phyloP scores from a whole-genome alignment of 108 stramenopile genomes.

The Nitzschia sp. region DNA sequence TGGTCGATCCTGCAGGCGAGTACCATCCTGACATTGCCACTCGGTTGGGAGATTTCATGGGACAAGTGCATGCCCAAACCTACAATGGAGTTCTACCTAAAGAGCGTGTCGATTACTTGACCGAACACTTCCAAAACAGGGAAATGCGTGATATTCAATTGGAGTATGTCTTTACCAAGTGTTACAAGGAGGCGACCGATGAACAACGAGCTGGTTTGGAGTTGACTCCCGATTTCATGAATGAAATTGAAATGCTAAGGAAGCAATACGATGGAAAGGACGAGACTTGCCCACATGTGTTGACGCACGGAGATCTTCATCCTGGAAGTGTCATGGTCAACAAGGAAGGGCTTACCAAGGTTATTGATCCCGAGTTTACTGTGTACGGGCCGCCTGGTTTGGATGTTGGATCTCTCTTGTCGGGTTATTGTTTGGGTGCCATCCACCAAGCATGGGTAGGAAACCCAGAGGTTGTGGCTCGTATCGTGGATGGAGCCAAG shows the following conservation, averaged over 20 bases:
- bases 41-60: slow-evolving; percentile 76
- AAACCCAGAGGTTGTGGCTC: slow-evolving; percentile 38
- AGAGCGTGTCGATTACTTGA: slow-evolving; percentile 48
- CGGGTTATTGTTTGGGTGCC: slow-evolving; percentile 69
- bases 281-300: slow-evolving; percentile 37
- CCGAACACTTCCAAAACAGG: slow-evolving; percentile 67
- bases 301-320: slow-evolving; percentile 83
- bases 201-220: slow-evolving; percentile 57
- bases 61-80: slow-evolving; percentile 65
- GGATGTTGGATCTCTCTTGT: slow-evolving; percentile 76
- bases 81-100: slow-evolving; percentile 51
- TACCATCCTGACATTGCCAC: slow-evolving; percentile 46
- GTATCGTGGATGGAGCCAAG: slow-evolving; percentile 43
- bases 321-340: slow-evolving; percentile 81
- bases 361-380: slow-evolving; percentile 86
- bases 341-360: slow-evolving; percentile 39
- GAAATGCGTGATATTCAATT: slow-evolving; percentile 76
- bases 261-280: slow-evolving; percentile 59
- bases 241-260: slow-evolving; percentile 61
- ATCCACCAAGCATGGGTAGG: slow-evolving; percentile 59
- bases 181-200: slow-evolving; percentile 69
- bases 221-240: slow-evolving; percentile 56
- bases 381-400: slow-evolving; percentile 78
- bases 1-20: slow-evolving; percentile 40
- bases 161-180: slow-evolving; percentile 82